Conservation (phyloP, 352 stramenopile species). For the Globisporangium paddicum region DNA sequence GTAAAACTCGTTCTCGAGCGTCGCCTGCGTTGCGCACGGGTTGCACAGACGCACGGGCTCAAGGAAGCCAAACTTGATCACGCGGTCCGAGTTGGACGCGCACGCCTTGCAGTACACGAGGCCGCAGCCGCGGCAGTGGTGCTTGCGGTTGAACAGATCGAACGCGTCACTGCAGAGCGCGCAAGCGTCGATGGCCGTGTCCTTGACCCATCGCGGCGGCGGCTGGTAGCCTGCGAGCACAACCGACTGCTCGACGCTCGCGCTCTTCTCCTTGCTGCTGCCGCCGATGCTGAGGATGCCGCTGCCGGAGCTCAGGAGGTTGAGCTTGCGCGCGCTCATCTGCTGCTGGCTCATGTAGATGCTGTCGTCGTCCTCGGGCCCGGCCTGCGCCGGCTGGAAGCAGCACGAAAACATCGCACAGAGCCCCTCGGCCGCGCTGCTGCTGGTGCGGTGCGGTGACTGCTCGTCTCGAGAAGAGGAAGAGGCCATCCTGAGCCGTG, state of each 20-base stretch:
- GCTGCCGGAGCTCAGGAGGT: slow-evolving; percentile 9
- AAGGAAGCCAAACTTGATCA: slow-evolving; percentile 62
- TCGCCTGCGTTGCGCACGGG: slow-evolving; percentile 32
- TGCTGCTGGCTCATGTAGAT: slow-evolving; percentile 36
- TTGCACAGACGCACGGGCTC: slow-evolving; percentile 57
- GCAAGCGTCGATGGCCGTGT: slow-evolving; percentile 48
- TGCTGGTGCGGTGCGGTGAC: not conserved
- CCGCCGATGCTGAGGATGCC: not conserved
- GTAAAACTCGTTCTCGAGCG: slow-evolving; percentile 61
- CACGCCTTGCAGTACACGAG: slow-evolving; percentile 57
- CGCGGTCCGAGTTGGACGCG: slow-evolving; percentile 37
- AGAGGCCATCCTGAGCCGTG: no score
- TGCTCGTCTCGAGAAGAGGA: not conserved
- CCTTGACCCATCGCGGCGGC: slow-evolving; percentile 56
- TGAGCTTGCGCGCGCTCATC: slow-evolving; percentile 12
- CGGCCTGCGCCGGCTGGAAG: slow-evolving; percentile 38
- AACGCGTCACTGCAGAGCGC: slow-evolving; percentile 42
- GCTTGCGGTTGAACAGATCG: slow-evolving; percentile 60
- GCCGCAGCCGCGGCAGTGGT: slow-evolving; percentile 59
- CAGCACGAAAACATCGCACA: slow-evolving; percentile 50
- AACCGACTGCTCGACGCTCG: slow-evolving; percentile 2
- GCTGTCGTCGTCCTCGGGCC: slow-evolving; percentile 21
- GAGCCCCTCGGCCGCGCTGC: slow-evolving; percentile 27
- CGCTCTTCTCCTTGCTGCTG: slow-evolving; percentile 3
- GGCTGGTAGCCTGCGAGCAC: slow-evolving; percentile 38